Percentiles rank a stretch among this genome's conserved stretches.
Conservation (phyloP, 2,329 filamentous ascomycete genomes). For the Raffaelea albimanens region DNA sequence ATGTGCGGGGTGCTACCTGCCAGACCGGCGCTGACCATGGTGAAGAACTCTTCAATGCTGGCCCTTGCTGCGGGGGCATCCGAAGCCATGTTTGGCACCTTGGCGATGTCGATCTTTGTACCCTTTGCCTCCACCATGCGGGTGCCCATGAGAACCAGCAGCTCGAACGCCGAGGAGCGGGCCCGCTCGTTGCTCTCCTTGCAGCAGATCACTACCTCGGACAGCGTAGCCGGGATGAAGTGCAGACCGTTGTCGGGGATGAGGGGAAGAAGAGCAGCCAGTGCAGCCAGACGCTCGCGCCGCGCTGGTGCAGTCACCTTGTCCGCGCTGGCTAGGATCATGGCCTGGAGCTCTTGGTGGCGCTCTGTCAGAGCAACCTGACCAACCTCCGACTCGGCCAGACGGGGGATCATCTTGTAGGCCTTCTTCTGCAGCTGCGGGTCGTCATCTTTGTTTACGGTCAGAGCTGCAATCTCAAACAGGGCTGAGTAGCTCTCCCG, state of each 20-base stretch:
- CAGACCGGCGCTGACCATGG: constrained; percentile 93
- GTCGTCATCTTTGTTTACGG: constrained; percentile 74
- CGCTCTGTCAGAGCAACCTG: constrained; percentile 67
- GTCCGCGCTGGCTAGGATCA: constrained; percentile 70
- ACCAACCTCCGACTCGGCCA: constrained; percentile 73
- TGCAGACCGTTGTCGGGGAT: constrained; percentile 72
- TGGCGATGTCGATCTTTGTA: constrained; percentile 71
- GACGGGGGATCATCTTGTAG: constrained; percentile 90
- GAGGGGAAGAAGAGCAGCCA: constrained; percentile 70
- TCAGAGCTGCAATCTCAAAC: constrained; percentile 76
- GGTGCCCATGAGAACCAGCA: constrained; percentile 81
- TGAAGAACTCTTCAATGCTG: constrained; percentile 89
- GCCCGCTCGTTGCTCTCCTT: constrained; percentile 98
- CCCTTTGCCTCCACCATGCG: constrained; percentile 60
- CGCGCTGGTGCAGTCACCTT: constrained; percentile 81
- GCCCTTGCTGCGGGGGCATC: constrained; percentile 70
- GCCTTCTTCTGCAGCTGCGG: constrained; percentile 97
- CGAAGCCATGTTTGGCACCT: constrained; percentile 76
- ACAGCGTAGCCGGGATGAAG: constrained; percentile 85
- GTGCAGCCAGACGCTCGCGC: constrained; percentile 75
- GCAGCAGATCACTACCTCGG: constrained; percentile 90
- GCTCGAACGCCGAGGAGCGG: constrained; percentile 77
- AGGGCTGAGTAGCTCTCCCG: constrained; percentile 74
- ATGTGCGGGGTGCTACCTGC: constrained; percentile 91
- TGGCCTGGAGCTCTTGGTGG: constrained; percentile 67